These are phyloP conservation scores for Tetracladium setigerum DNA, from an alignment of 495 filamentous ascomycete species.

Conservation along the genomic window DNA sequence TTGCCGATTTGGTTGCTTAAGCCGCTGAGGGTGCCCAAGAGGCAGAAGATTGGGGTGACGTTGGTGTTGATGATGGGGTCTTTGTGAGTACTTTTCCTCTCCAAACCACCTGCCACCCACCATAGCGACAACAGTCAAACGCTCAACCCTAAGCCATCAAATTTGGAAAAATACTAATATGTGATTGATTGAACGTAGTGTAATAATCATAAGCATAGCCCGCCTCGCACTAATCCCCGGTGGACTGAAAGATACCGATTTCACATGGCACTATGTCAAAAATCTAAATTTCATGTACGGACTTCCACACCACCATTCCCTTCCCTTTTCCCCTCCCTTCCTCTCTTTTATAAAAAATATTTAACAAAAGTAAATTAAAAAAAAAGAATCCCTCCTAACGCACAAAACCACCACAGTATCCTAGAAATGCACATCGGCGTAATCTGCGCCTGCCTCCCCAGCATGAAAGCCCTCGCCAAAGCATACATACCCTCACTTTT, in stretches of 20 bases:
- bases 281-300: constrained; percentile 26
- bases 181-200: background rate
- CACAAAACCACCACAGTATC: constrained; percentile 15
- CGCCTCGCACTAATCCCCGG: constrained; percentile 12
- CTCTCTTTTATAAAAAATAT: no score
- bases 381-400: no score
- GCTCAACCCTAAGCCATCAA: no score
- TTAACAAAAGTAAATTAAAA: no score
- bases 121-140: no score
- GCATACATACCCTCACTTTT: constrained; percentile 31
- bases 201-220: constrained; percentile 16
- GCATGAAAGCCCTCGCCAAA: constrained; percentile 72
- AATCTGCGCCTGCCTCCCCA: constrained; percentile 79
- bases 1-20: constrained; percentile 70
- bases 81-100: constrained; percentile 18
- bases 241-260: constrained; percentile 10
- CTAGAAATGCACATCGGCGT: constrained; percentile 77
- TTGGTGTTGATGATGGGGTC: constrained; percentile 25
- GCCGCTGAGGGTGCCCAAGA: constrained; percentile 65
- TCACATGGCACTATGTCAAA: constrained; percentile 17
- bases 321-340: no score
- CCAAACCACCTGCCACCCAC: no score
- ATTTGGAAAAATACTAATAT: background rate
- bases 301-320: no score
- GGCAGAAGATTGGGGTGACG: constrained; percentile 40